phyloP scores from a whole-genome alignment of 2,329 filamentous ascomycete species.

The Fusarium keratoplasticum region DNA sequence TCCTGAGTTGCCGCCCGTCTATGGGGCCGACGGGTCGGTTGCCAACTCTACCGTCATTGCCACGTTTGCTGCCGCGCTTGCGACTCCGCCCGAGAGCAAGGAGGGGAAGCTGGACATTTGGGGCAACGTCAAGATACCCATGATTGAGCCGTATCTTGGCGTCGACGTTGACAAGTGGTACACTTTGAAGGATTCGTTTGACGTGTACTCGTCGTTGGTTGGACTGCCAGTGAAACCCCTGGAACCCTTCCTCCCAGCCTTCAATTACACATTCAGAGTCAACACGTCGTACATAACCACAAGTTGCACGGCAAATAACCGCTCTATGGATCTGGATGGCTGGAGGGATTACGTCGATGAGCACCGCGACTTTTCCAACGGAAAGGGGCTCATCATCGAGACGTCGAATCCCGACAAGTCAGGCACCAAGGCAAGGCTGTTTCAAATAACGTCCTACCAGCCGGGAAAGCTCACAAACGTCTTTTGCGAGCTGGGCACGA shows the following conservation, averaged over 20 bases:
- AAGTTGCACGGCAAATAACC: neutral
- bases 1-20: neutral
- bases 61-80: constrained; percentile 7
- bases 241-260: neutral
- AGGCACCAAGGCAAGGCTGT: neutral
- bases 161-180: neutral
- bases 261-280: neutral
- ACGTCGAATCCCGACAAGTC: neutral
- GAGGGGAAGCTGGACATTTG: neutral
- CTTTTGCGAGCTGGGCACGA: neutral
- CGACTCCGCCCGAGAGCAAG: constrained; percentile 3
- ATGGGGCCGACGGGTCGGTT: neutral
- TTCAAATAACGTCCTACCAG: neutral
- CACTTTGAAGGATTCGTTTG: neutral
- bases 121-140: constrained; percentile 8
- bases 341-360: neutral
- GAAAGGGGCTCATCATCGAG: neutral
- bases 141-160: constrained; percentile 4
- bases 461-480: neutral
- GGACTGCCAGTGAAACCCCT: neutral
- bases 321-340: neutral
- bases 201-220: constrained; percentile 4
- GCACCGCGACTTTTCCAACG: neutral
- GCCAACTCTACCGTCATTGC: neutral
- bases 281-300: neutral